Conservation (phyloP, 1,139 yeast species). For the Groenewaldozyma auringiensis region DNA sequence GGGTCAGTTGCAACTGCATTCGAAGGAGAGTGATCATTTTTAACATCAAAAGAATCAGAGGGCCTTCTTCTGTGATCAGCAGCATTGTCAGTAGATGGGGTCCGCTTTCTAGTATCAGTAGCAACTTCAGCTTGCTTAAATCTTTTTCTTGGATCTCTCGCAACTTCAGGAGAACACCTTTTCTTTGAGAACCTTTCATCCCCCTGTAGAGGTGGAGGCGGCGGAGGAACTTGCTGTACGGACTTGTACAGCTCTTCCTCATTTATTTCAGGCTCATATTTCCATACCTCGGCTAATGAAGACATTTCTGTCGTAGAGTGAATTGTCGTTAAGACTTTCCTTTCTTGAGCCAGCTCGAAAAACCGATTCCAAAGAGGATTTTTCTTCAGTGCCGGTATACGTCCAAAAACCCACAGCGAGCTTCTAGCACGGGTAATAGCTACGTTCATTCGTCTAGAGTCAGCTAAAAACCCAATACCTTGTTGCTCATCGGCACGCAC, state of each 20-base stretch:
- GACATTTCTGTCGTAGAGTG: background rate
- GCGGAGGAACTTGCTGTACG: background rate
- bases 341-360: background rate
- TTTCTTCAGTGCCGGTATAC: background rate
- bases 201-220: background rate
- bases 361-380: background rate
- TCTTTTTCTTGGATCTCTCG: background rate
- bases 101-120: background rate
- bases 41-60: too few relatives aligned
- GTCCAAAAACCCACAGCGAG: constrained; percentile 86
- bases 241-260: background rate
- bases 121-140: background rate
- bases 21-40: too few relatives aligned
- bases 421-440: constrained; percentile 90
- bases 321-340: background rate
- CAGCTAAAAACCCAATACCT: constrained; percentile 83
- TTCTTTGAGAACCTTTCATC: background rate
- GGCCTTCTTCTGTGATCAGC: background rate
- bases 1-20: too few relatives aligned
- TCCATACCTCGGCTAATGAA: background rate
- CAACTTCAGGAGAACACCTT: background rate
- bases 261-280: background rate
- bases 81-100: background rate
- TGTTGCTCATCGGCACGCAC: constrained; percentile 66
- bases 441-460: constrained; percentile 89